A percentile compares a stretch with the other conserved stretches of the same genome.
These are phyloP conservation scores for Gymnopilus junonius DNA, from an alignment of 768 basidiomycete genomes.

Conservation along the genomic window DNA sequence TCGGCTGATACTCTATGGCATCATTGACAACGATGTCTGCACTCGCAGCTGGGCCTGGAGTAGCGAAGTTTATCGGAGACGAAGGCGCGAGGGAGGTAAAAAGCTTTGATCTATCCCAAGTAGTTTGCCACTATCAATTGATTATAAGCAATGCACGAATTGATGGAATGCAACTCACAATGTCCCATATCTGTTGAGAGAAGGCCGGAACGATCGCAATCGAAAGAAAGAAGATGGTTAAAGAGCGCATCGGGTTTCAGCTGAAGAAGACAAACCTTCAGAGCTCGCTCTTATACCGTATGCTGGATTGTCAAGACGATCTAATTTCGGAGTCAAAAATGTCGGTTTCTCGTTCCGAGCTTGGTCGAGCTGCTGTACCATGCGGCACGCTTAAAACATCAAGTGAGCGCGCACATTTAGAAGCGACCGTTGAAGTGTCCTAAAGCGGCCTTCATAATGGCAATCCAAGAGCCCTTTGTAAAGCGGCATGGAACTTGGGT, in stretches of 20 bases:
- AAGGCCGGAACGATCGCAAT: conserved; percentile 19
- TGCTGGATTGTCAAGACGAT: background rate
- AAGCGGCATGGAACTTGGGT: background rate
- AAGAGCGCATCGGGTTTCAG: conserved; percentile 1
- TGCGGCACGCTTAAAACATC: background rate
- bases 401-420: background rate
- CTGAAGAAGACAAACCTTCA: background rate
- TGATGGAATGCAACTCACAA: conserved; percentile 39
- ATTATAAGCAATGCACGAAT: background rate
- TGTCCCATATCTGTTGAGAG: conserved; percentile 60
- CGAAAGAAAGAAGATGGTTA: background rate
- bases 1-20: conserved; percentile 55
- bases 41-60: conserved; percentile 57
- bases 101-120: conserved; percentile 53
- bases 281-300: background rate
- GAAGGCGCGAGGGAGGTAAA: conserved; percentile 53
- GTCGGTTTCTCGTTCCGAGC: background rate
- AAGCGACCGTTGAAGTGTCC: background rate
- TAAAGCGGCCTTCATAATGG: background rate
- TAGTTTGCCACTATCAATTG: conserved; percentile 58
- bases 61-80: conserved; percentile 58
- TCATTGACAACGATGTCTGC: conserved; percentile 71
- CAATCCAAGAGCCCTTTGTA: background rate
- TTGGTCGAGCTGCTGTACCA: background rate
- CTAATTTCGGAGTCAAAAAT: background rate